Percentiles rank a stretch among this genome's conserved stretches.
Evolutionary conservation across 2,329 filamentous ascomycete species (phyloP).

Genomic region (Geosmithia morbida): DNA sequence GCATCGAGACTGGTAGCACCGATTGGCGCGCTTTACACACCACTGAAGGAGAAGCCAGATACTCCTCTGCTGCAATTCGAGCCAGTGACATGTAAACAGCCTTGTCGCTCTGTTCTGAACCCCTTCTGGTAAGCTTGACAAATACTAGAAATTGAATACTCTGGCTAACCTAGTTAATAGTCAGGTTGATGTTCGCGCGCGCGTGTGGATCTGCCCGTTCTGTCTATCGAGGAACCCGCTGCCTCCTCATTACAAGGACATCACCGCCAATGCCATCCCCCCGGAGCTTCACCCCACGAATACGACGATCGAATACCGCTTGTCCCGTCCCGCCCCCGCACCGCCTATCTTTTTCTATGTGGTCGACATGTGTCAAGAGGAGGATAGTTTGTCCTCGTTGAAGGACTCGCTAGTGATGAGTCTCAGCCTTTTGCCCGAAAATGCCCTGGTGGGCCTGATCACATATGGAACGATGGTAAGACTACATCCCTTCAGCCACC

Average conservation of each 20-base stretch:
- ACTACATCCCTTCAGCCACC: background rate
- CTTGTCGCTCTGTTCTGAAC: constrained; percentile 90
- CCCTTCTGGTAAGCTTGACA: constrained; percentile 65
- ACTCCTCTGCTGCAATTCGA: constrained; percentile 87
- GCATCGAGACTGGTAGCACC: constrained; percentile 88
- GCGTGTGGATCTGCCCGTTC: constrained; percentile 82
- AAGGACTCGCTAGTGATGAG: constrained; percentile 83
- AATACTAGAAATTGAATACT: background rate
- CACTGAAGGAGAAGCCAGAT: constrained; percentile 85
- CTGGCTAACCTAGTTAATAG: constrained; percentile 21
- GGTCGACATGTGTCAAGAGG: constrained; percentile 79
- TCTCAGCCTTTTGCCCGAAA: constrained; percentile 65
- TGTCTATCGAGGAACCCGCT: constrained; percentile 73
- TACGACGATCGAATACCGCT: constrained; percentile 80
- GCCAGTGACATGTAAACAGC: constrained; percentile 90
- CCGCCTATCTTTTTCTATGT: constrained; percentile 80
- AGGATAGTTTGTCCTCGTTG: constrained; percentile 67
- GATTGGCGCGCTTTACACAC: constrained; percentile 91
- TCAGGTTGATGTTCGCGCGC: constrained; percentile 70
- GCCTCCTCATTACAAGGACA: constrained; percentile 81
- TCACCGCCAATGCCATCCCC: constrained; percentile 68
- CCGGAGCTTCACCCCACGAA: constrained; percentile 70
- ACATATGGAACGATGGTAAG: constrained; percentile 86
- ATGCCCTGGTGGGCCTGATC: constrained; percentile 69
- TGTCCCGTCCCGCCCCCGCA: constrained; percentile 69